phyloP scores from a whole-genome alignment of 139 green algal genomes.

The Astrephomene gubernaculifera region DNA sequence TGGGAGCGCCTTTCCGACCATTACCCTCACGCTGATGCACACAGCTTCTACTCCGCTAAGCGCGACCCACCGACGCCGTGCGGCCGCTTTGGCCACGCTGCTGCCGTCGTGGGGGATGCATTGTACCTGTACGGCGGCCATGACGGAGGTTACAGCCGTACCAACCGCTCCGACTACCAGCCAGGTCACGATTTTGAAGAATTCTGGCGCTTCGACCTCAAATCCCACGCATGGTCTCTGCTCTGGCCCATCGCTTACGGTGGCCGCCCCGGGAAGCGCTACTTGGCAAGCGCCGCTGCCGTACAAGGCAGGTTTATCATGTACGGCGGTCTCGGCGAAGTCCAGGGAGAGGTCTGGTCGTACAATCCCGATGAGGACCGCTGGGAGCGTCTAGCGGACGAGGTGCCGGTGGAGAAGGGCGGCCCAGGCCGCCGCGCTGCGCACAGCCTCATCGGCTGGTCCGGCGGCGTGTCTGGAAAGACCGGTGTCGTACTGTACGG shows the following conservation, averaged over 20 bases:
- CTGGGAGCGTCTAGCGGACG: slow-evolving; percentile 38
- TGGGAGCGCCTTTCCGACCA: background rate
- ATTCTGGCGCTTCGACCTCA: slow-evolving; percentile 37
- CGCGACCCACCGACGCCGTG: slow-evolving; percentile 10
- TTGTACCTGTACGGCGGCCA: slow-evolving; percentile 56
- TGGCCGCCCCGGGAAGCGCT: slow-evolving; percentile 45
- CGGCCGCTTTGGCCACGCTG: slow-evolving; percentile 52
- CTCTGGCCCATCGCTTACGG: background rate
- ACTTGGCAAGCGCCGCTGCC: slow-evolving; percentile 21
- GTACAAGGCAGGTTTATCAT: slow-evolving; percentile 27
- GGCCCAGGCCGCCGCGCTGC: slow-evolving; percentile 34
- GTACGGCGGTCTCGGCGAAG: slow-evolving; percentile 45
- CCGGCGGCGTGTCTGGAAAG: background rate
- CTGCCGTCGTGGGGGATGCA: background rate
- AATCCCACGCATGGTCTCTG: background rate
- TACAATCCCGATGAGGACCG: background rate
- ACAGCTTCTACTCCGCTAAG: slow-evolving; percentile 17
- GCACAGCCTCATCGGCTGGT: background rate
- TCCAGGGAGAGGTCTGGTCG: slow-evolving; percentile 56
- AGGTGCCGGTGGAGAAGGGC: background rate
- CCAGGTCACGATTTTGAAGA: slow-evolving; percentile 49
- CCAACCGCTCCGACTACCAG: slow-evolving; percentile 43
- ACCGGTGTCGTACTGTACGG: slow-evolving; percentile 39
- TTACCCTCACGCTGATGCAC: background rate
- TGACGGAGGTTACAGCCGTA: slow-evolving; percentile 56